Base-by-base conservation (phyloP, 2,329 filamentous ascomycete genomes). In the Venturia asperata region DNA sequence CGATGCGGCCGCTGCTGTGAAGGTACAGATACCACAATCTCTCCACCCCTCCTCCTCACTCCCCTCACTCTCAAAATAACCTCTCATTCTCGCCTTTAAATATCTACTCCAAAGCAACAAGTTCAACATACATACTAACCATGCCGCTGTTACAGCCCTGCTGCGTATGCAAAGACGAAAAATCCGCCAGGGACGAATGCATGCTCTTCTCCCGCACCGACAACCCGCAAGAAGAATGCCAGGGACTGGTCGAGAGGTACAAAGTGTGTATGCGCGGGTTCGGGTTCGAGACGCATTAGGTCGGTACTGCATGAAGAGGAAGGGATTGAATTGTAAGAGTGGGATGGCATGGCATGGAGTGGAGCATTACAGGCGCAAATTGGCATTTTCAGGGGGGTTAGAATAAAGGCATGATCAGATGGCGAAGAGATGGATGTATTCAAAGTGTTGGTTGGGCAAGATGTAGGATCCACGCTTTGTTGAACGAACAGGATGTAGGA, bases 91-190 rank as follows among this genome's bases (percentile, higher is more conserved):
- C n/a, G n/a, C n/a, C n/a, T n/a, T n/a, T n/a, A n/a, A n/a, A n/a
- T n/a, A n/a, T n/a, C n/a, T n/a, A n/a, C n/a, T n/a, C n/a, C n/a
- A n/a, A n/a, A n/a, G n/a, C n/a, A n/a, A n/a, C n/a, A n/a, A n/a
- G n/a, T n/a, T n/a, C n/a, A n/a, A n/a, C n/a, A n/a, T n/a, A 24
- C n/a, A 49, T 2, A 45, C 39, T 15, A 10, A 41, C 11, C 39
- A 10, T 10, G 39, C 39, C 7, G 21, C 19, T 21, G 17, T 13
- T 5, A 24, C 72, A 97, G 91, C 93, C 93, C 55, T 97, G 94
- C 84, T 97, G 94, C 76, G 94, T 97, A 39, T 99, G 94, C 85
- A 97, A 92, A 75, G 86, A 94, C 56, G 92, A 99, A 77, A 99
- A 99, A 78, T 83, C 90, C 47, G 84, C 84, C 71, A 91, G 94